phyloP scores from a whole-genome alignment of 2,329 filamentous ascomycete genomes.

The Nothophaeocryptopus gaeumannii region DNA sequence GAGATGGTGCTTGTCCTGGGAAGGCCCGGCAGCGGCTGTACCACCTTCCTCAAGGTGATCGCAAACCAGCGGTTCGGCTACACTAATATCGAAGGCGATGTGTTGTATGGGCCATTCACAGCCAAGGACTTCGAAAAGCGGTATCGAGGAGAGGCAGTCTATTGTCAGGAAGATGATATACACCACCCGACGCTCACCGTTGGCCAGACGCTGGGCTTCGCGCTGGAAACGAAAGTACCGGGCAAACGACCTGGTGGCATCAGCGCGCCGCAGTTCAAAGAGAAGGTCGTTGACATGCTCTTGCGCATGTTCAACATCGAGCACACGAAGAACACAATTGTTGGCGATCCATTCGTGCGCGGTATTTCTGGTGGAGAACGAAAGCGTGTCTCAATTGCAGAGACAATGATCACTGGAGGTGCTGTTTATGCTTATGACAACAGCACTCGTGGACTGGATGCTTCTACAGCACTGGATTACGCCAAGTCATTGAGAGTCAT shows the following conservation, averaged over 20 bases:
- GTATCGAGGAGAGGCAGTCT: slow-evolving; percentile 79
- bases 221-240: slow-evolving; percentile 79
- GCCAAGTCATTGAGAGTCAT: slow-evolving; percentile 53
- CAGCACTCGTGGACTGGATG: slow-evolving; percentile 48
- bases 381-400: slow-evolving; percentile 50
- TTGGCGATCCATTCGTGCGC: slow-evolving; percentile 77
- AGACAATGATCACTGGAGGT: slow-evolving; percentile 47
- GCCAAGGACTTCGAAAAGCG: slow-evolving; percentile 62
- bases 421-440: slow-evolving; percentile 46
- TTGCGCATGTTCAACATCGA: slow-evolving; percentile 93
- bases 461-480: slow-evolving; percentile 50
- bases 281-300: slow-evolving; percentile 68
- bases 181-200: slow-evolving; percentile 84
- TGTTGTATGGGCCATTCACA: slow-evolving; percentile 64
- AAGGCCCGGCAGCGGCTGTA: slow-evolving; percentile 63
- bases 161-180: slow-evolving; percentile 82
- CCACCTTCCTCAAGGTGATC: slow-evolving; percentile 55
- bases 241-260: slow-evolving; percentile 59
- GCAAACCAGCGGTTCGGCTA: slow-evolving; percentile 58
- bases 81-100: slow-evolving; percentile 65
- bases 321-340: slow-evolving; percentile 79
- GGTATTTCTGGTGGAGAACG: slow-evolving; percentile 60
- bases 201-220: slow-evolving; percentile 81
- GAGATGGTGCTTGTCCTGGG: slow-evolving; percentile 88
- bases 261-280: slow-evolving; percentile 70